Evolutionary conservation across 1,284 basidiomycete genomes (phyloP), one percentile per base, ranked within the genome.

Genomic region (Ustilago crameri): DNA sequence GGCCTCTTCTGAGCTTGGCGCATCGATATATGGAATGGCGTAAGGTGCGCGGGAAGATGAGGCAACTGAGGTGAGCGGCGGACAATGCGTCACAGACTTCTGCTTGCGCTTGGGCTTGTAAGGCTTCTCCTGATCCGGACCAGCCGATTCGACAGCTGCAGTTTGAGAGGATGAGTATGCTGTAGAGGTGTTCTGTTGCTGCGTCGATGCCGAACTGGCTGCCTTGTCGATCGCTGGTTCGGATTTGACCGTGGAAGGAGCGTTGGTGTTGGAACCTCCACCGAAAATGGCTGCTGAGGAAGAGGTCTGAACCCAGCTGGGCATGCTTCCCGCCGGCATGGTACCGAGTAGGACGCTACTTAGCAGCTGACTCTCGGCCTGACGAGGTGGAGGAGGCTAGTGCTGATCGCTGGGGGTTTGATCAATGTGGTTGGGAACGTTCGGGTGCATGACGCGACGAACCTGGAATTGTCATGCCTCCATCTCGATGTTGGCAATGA

Each of bases 91-190:
- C 47, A 59, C 54, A 34, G 59, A 24, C 45, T 15, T 54, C 45
- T 69, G 66, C 43, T 67, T 67, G 49, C 53, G 57, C 34, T 67
- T 67, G 0, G 64, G 64, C 30, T 56, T 18, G 42, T 67, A 67
- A 12, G 64, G 64, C 12, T 60, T 52, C 23, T 52, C 53, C 10
- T 57, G 20, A 15, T 46, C 43, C 22, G 30, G 27, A 14, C 34
- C 3, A 3, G 40, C 3, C 5, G 53, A 24, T 9, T 18, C 20
- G 9, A 30, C 15, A 3, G 30, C 20, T 41, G 27, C 14, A 17
- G 30, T n/a, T 8, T 50, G 30, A 2, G 37, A 20, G 4, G 22
- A 7, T 18, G n/a, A 8, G 15, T 26, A 5, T 5, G 30, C n/a
- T 17, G 37, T 1, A 14, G 47, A 15, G 9, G 38, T 30, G 9